Evolutionary conservation across 2,329 filamentous ascomycete species (phyloP), one percentile per base, ranked within the genome.

Genomic region (Pseudogymnoascus sp.): DNA sequence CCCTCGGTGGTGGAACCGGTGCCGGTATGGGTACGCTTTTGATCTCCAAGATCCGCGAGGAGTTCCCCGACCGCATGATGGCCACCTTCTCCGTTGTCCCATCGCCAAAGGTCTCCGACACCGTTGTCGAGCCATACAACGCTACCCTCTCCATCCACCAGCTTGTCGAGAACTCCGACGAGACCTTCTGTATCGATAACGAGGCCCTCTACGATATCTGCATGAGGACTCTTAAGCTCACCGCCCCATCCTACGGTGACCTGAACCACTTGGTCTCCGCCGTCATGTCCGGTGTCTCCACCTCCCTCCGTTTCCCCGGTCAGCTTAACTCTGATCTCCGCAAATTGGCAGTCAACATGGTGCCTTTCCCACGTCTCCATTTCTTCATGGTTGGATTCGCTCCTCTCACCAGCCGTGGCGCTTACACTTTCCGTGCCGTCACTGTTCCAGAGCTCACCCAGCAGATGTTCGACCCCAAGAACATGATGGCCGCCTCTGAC

Each of bases 311-410:
- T 80, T 99, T 99, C 90, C 94, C 94, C 62, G 94, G 94, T 77
- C 94, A 99, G 86, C 89, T 99, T 70, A 99, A 99, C 90, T 99
- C 94, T 76, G 94, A 99, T 78, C 90, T 99, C 71, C 92, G 94
- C 83, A 99, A 99, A 86, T 82, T 99, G 74, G 94, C 94, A 70
- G 94, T 99, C 80, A 99, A 99, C 90, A 99, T 99, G 85, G 94
- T 99, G 80, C 94, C 94, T 66, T 99, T 99, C 90, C 94, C 94
- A 70, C 94, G 94, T 92, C 91, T 99, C 67, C 94, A 99, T 82
- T 99, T 99, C 88, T 99, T 99, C 88, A 99, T 99, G 94, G 94
- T 99, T 77, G 94, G 94, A 78, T 99, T 99, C 77, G 93, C 94
- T 79, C 94, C 94, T 76, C 86, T 99, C 74, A 99, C 94, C 77